Percentiles rank a stretch among this genome's conserved stretches.
Conservation (phyloP, 2,329 filamentous ascomycete genomes). For the Neocucurbitaria cava region DNA sequence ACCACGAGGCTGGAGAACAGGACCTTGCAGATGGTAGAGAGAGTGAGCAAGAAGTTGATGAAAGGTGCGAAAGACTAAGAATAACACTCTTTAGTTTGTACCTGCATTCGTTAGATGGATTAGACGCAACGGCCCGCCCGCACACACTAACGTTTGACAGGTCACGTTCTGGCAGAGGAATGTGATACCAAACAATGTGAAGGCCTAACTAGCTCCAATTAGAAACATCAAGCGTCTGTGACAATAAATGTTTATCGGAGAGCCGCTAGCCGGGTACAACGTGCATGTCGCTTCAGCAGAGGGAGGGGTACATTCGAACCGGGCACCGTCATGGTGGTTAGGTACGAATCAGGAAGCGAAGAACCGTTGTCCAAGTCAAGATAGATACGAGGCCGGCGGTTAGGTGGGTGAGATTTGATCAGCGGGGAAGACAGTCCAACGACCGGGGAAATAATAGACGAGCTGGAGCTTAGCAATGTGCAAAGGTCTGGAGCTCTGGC, state of each 20-base stretch:
- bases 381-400: constrained; percentile 34
- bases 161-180: not conserved
- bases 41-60: not conserved
- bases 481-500: constrained; percentile 18
- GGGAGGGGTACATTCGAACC: constrained; percentile 8
- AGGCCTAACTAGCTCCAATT: constrained; percentile 21
- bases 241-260: constrained; percentile 9
- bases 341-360: constrained; percentile 20
- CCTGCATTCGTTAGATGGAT: constrained; percentile 27
- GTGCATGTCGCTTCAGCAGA: constrained; percentile 15
- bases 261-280: constrained; percentile 12
- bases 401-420: constrained; percentile 40
- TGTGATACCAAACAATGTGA: not conserved
- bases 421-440: constrained; percentile 3
- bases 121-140: constrained; percentile 15
- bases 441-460: constrained; percentile 7
- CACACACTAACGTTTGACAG: constrained; percentile 3
- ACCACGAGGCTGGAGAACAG: not conserved
- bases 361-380: constrained; percentile 6
- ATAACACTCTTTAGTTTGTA: constrained; percentile 19
- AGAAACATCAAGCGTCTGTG: constrained; percentile 30
- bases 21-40: not conserved
- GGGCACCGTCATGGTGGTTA: constrained; percentile 10
- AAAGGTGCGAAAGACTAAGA: constrained; percentile 15
- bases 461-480: constrained; percentile 22